A percentile compares a stretch with the other conserved stretches of the same genome.
These are phyloP conservation scores for Haematococcus lacustris DNA, from an alignment of 139 green algal genomes.

Conservation along the genomic window DNA sequence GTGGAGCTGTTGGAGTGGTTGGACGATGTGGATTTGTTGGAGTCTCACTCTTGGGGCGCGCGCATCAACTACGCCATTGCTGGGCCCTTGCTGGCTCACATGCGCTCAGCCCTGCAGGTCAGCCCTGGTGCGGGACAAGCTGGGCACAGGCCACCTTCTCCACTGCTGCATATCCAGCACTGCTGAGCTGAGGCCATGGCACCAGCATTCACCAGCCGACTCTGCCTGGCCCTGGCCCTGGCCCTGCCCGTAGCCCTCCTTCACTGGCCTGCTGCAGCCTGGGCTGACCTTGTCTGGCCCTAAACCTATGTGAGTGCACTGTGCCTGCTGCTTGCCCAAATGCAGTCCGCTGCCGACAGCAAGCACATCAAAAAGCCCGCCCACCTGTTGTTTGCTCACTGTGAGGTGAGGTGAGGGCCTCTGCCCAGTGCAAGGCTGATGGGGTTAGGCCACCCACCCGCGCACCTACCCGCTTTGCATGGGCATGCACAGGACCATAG, in stretches of 20 bases:
- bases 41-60: slow-evolving; percentile 31
- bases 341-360: neutral
- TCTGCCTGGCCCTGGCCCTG: neutral
- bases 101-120: slow-evolving; percentile 11
- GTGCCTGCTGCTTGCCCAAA: too few species aligned
- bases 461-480: too few species aligned
- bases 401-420: too few species aligned
- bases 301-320: slow-evolving; percentile 11
- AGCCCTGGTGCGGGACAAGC: neutral
- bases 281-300: neutral
- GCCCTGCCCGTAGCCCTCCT: neutral
- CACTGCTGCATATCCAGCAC: neutral
- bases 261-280: neutral
- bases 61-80: slow-evolving; percentile 36
- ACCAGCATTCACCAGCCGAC: neutral
- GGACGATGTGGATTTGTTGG: slow-evolving; percentile 44
- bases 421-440: too few species aligned
- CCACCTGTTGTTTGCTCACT: slow-evolving; percentile 44
- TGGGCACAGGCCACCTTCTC: neutral
- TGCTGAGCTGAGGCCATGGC: neutral
- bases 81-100: slow-evolving; percentile 24
- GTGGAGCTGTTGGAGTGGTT: slow-evolving; percentile 43
- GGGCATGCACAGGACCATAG: too few species aligned
- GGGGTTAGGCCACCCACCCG: too few species aligned
- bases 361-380: neutral